These are phyloP conservation scores for Apophysomyces ossiformis DNA, from an alignment of 371 early-diverging fungal genomes.

Conservation along the genomic window DNA sequence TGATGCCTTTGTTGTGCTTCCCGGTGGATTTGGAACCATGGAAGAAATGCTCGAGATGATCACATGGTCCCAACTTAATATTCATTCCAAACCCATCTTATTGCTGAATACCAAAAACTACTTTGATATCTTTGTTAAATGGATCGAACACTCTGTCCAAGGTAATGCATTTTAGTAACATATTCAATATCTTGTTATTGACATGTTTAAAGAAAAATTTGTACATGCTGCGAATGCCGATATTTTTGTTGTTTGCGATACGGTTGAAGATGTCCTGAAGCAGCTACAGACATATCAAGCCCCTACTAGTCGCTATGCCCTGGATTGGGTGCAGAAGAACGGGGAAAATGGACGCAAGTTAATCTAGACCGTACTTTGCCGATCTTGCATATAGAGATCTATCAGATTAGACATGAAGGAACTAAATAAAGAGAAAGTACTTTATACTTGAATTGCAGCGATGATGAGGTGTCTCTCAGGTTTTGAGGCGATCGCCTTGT, in stretches of 20 bases:
- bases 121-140: conserved; percentile 68
- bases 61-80: conserved; percentile 82
- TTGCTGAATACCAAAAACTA: conserved; percentile 77
- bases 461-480: too few species aligned
- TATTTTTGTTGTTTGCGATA: conserved; percentile 65
- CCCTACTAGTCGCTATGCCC: conserved; percentile 54
- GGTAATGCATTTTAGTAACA: conserved; percentile 29
- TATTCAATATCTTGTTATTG: background rate
- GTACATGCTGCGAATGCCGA: conserved; percentile 46
- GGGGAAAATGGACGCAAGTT: conserved; percentile 22
- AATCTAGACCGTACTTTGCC: conserved; percentile 10
- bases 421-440: background rate
- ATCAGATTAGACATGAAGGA: background rate
- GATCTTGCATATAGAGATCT: background rate
- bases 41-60: conserved; percentile 88
- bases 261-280: conserved; percentile 61
- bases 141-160: conserved; percentile 63
- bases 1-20: conserved; percentile 84
- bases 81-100: conserved; percentile 78
- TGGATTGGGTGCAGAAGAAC: conserved; percentile 55
- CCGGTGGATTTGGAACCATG: conserved; percentile 87
- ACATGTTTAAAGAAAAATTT: conserved; percentile 57
- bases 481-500: too few species aligned
- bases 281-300: conserved; percentile 61
- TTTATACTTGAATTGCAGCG: background rate